Conservation (phyloP, 331 rosid species). For the Quercus lobata region DNA sequence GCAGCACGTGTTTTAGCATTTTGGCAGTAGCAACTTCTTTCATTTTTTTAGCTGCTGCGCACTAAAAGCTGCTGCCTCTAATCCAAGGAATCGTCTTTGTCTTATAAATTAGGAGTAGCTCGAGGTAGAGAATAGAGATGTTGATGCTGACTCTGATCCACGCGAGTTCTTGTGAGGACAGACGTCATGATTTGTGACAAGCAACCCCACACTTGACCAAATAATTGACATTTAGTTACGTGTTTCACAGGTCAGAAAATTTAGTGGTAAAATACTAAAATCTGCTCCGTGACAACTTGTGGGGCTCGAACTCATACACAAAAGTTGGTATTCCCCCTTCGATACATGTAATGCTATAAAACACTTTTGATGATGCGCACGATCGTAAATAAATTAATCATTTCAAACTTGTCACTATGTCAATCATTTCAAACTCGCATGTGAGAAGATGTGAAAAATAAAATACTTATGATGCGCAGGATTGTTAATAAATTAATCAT, state of each 20-base stretch:
- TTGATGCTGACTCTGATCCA: constrained; percentile 9
- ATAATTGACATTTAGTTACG: background rate
- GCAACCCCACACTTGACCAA: background rate
- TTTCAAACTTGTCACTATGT: too few species aligned
- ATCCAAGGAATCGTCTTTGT: background rate
- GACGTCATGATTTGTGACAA: background rate
- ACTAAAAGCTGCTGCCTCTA: background rate
- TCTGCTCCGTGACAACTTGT: background rate
- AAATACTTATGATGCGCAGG: too few species aligned
- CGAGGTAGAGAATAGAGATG: too few species aligned
- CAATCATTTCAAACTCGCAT: too few species aligned
- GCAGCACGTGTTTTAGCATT: background rate
- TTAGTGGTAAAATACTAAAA: too few species aligned
- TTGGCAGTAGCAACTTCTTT: too few species aligned
- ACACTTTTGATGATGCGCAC: too few species aligned
- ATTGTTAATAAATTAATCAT: too few species aligned
- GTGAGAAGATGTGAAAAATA: too few species aligned
- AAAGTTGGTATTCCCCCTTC: background rate
- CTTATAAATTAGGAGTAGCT: background rate
- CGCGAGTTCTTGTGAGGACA: background rate
- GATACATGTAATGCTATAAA: too few species aligned
- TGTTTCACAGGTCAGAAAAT: too few species aligned
- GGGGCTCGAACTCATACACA: background rate
- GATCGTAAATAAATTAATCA: too few species aligned
- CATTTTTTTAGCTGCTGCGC: background rate